Evolutionary conservation across 192 early-diverging fungal species (phyloP), one percentile per base, ranked within the genome.

Genomic region (Coemansia furcata): DNA sequence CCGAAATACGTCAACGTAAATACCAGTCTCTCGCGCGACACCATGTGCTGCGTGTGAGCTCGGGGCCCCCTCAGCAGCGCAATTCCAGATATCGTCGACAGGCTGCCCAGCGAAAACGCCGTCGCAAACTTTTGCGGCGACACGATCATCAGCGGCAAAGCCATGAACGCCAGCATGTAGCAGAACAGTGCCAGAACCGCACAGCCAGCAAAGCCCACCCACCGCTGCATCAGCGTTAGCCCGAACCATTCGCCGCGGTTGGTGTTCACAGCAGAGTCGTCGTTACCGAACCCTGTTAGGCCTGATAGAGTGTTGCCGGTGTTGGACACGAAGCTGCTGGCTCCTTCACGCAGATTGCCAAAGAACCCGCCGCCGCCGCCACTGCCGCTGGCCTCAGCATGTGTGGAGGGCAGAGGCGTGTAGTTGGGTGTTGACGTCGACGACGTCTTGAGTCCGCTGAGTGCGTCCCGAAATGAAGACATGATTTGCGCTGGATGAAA

Each of bases 1-100:
- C 88, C 89, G 44, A 97, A 74, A 68, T 97, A 97, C 9, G 87
- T 75, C 17, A 74, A 61, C 2, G 93, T 95, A 65, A 96, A 97
- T 26, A 93, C 86, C 36, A 95, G 60, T 38, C 97, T 85, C 46
- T 94, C 91, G 52, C 72, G 72, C 17, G 91, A 92, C 35, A 93
- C 76, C 76, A 96, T 82, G 64, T 95, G 93, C 63, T 85, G 83
- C 38, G 93, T 59, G 71, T 96, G 93, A 8, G 94, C 87, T 37
- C 85, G 79, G 21, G 92, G 94, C 6, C 95, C 95, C 47, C 88
- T 82, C 54, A 97, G 74, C 62, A 97, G 65, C 6, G 94, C 91
- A 59, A 97, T 78, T 1, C 72, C 76, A 0, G 66, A n/a, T 15
- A 86, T 74, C 1, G 71, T 63, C 19, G 77, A 54, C 40, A 86